Evolutionary conservation across 768 basidiomycete genomes (phyloP).

Genomic region (Amanita exitialis): DNA sequence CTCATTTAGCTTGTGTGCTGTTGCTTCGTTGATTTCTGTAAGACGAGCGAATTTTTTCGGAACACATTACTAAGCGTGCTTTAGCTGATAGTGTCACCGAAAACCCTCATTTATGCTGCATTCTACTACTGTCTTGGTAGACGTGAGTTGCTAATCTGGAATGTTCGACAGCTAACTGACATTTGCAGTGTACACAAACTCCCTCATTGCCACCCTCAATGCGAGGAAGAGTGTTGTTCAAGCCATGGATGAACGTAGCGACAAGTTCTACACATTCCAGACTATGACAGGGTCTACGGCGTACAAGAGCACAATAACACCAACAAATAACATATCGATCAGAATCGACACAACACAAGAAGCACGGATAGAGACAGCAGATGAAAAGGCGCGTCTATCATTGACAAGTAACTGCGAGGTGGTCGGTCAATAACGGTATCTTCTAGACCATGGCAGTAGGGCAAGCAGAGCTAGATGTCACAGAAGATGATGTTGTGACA

Average conservation of each 20-base stretch:
- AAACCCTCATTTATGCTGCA: constrained; percentile 44
- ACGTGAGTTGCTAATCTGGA: constrained; percentile 23
- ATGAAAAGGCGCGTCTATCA: background rate
- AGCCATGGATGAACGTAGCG: constrained; percentile 21
- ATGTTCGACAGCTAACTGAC: background rate
- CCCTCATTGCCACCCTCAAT: constrained; percentile 49
- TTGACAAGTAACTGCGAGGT: background rate
- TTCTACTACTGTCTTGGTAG: constrained; percentile 55
- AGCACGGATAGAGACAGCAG: background rate
- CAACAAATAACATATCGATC: constrained; percentile 37
- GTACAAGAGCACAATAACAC: constrained; percentile 4
- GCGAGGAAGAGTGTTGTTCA: constrained; percentile 37
- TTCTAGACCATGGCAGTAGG: background rate
- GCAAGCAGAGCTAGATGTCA: background rate
- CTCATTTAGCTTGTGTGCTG: constrained; percentile 34
- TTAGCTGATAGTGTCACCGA: constrained; percentile 35
- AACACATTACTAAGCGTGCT: background rate
- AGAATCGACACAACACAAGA: constrained; percentile 47
- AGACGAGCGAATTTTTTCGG: constrained; percentile 3
- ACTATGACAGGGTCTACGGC: constrained; percentile 19
- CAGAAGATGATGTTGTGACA: background rate
- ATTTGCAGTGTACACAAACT: constrained; percentile 43
- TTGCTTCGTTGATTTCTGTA: constrained; percentile 44
- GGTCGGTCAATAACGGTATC: background rate
- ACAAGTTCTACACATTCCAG: constrained; percentile 29